These are phyloP conservation scores for Stagonosporopsis rhizophila DNA, from an alignment of 2,329 filamentous ascomycete genomes.

Conservation along the genomic window DNA sequence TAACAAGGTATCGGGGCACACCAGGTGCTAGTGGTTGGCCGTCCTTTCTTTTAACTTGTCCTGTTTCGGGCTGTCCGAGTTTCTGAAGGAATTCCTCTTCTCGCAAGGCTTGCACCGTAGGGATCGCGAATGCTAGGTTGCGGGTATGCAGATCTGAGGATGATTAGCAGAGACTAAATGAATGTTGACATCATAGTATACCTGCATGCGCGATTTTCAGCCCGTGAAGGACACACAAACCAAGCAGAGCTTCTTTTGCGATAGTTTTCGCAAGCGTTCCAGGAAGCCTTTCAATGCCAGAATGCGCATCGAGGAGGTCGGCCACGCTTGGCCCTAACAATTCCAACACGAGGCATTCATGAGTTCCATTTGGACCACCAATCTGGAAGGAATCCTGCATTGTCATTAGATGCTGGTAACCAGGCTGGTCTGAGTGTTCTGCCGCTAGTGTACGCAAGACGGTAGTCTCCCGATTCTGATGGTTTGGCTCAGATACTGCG, in stretches of 20 bases:
- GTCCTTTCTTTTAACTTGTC: constrained; percentile 25
- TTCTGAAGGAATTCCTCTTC: constrained; percentile 30
- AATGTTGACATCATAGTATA: constrained; percentile 10
- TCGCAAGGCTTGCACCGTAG: constrained; percentile 20
- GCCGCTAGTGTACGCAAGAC: constrained; percentile 2
- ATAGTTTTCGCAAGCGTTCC: constrained; percentile 48
- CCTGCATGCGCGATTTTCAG: constrained; percentile 37
- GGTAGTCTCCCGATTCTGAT: not conserved
- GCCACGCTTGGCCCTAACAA: constrained; percentile 52
- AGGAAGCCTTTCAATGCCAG: constrained; percentile 48
- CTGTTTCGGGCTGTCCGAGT: constrained; percentile 28
- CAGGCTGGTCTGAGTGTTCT: not conserved
- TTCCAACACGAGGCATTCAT: constrained; percentile 55
- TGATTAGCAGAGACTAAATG: constrained; percentile 8
- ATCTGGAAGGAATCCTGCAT: constrained; percentile 50
- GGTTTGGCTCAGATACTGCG: not conserved
- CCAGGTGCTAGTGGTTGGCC: constrained; percentile 23
- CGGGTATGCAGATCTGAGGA: constrained; percentile 36
- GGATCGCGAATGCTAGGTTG: constrained; percentile 35
- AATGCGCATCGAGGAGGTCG: constrained; percentile 43
- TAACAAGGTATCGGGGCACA: constrained; percentile 31
- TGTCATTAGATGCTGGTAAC: constrained; percentile 41
- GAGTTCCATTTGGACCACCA: constrained; percentile 54
- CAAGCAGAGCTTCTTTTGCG: constrained; percentile 28
- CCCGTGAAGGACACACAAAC: constrained; percentile 31